A percentile compares a stretch with the other conserved stretches of the same genome.
Conservation (phyloP, 2,329 filamentous ascomycete genomes). For the Hypoxylon sp. region DNA sequence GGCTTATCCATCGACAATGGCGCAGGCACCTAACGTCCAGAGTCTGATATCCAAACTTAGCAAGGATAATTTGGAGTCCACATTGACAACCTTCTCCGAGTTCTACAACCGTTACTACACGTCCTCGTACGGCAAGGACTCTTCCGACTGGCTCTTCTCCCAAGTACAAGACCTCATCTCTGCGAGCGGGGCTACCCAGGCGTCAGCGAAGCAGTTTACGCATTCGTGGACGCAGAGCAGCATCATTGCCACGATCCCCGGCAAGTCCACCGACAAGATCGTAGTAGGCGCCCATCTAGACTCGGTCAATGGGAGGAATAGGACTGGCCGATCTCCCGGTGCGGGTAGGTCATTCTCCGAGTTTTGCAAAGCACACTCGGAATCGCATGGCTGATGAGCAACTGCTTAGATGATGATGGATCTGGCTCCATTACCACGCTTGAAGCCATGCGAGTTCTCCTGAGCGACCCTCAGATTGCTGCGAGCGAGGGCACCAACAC, state of each 20-base stretch:
- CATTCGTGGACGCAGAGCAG: constrained; percentile 81
- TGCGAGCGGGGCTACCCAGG: constrained; percentile 70
- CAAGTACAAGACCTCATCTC: constrained; percentile 73
- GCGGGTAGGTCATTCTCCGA: constrained; percentile 52
- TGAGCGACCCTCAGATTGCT: constrained; percentile 71
- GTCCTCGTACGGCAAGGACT: constrained; percentile 73
- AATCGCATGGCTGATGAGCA: neutral
- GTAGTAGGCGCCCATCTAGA: constrained; percentile 85
- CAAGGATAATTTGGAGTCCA: constrained; percentile 72
- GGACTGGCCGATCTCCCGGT: constrained; percentile 77
- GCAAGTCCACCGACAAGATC: constrained; percentile 77
- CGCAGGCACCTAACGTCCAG: constrained; percentile 67
- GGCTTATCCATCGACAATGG: constrained; percentile 68
- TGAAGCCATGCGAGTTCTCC: constrained; percentile 78
- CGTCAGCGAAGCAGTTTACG: constrained; percentile 71
- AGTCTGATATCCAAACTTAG: constrained; percentile 69
- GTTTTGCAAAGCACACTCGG: neutral
- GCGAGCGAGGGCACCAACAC: constrained; percentile 76
- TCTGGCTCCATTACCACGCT: constrained; percentile 83
- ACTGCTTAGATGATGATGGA: constrained; percentile 76
- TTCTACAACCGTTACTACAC: constrained; percentile 78
- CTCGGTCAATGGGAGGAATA: constrained; percentile 81
- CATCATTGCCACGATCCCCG: constrained; percentile 84
- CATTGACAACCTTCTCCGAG: constrained; percentile 73
- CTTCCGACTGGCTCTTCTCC: constrained; percentile 78